Evolutionary conservation across 371 early-diverging fungal genomes (phyloP).

Genomic region (Mortierella sp.): DNA sequence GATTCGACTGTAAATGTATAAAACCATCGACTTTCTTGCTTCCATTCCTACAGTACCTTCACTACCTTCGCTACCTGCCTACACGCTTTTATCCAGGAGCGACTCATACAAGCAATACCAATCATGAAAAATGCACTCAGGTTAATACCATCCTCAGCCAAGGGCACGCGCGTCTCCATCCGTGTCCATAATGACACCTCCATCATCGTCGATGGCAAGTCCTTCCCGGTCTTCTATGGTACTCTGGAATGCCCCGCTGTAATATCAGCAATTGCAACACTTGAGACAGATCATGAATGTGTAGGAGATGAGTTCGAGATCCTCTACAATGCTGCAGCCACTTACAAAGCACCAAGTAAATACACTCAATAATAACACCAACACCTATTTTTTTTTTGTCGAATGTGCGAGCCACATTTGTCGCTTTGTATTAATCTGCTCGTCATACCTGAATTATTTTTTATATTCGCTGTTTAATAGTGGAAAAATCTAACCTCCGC

Average conservation of each 20-base stretch:
- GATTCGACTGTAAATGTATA: not conserved
- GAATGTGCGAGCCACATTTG: too few species aligned
- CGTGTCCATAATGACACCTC: not conserved
- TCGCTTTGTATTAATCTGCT: not conserved
- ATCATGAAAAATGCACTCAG: not conserved
- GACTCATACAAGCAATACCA: not conserved
- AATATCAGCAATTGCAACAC: constrained; percentile 1
- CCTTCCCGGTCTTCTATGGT: constrained; percentile 21
- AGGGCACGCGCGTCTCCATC: constrained; percentile 12
- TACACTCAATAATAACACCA: not conserved
- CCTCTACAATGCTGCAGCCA: not conserved
- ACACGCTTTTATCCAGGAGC: not conserved
- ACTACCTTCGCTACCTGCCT: too few species aligned
- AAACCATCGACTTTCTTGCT: too few species aligned
- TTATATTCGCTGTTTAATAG: not conserved
- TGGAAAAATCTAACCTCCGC: not conserved
- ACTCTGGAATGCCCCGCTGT: constrained; percentile 1
- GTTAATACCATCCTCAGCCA: not conserved
- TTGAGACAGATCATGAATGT: constrained; percentile 9
- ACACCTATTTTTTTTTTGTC: not conserved
- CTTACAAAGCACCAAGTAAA: constrained; percentile 6
- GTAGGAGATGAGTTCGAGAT: constrained; percentile 5
- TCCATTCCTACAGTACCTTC: too few species aligned
- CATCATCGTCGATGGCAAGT: not conserved
- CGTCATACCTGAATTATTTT: not conserved